phyloP scores from a whole-genome alignment of 192 early-diverging fungal genomes.

The Backusella psychrophila region DNA sequence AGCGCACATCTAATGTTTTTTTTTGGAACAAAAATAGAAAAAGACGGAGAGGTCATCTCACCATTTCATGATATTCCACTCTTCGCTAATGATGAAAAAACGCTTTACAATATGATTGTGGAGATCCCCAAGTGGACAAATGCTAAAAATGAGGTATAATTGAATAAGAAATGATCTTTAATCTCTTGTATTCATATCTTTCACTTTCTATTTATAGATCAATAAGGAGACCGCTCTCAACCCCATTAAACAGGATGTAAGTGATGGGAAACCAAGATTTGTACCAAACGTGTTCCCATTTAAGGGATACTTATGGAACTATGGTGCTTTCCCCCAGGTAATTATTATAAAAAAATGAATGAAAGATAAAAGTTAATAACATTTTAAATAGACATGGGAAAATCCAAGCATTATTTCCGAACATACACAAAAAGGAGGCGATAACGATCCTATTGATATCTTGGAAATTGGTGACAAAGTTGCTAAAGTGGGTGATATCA shows the following conservation, averaged over 20 bases:
- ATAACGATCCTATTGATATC: constrained; percentile 98
- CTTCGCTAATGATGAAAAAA: constrained; percentile 85
- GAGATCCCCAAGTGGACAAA: constrained; percentile 99
- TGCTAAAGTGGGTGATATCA: constrained; percentile 90
- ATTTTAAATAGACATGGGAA: constrained; percentile 84
- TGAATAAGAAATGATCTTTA: background rate
- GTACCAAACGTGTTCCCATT: constrained; percentile 99
- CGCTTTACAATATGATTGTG: constrained; percentile 96
- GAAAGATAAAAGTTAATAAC: background rate
- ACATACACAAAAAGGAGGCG: constrained; percentile 92
- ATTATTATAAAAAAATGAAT: background rate
- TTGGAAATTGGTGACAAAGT: constrained; percentile 97
- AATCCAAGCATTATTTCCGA: constrained; percentile 84
- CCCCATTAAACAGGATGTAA: constrained; percentile 98
- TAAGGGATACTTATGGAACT: constrained; percentile 99
- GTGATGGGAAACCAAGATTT: constrained; percentile 97
- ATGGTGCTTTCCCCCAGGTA: constrained; percentile 96
- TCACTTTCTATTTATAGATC: constrained; percentile 54
- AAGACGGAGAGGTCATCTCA: constrained; percentile 80
- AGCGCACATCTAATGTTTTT: background rate
- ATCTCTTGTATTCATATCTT: background rate
- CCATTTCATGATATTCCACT: constrained; percentile 99
- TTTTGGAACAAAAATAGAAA: constrained; percentile 45
- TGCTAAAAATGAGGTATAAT: constrained; percentile 86
- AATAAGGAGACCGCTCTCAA: constrained; percentile 93